Conservation (phyloP, 2,329 filamentous ascomycete species). For the Phialemonium atrogriseum region DNA sequence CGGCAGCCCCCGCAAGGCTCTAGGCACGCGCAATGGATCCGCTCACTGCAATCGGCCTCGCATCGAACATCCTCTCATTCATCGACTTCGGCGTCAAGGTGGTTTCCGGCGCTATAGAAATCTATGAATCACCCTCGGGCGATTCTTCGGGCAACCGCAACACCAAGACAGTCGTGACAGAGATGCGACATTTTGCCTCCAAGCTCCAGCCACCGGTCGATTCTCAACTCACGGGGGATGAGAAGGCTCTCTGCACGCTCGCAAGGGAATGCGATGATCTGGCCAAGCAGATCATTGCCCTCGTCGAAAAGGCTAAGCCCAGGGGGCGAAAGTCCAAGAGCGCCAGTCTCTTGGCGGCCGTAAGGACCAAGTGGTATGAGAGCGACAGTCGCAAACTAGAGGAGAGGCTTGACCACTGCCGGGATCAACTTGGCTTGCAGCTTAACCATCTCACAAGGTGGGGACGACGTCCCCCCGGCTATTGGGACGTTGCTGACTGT, state of each 20-base stretch:
- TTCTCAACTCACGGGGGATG: constrained; percentile 1
- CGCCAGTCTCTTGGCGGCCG: constrained; percentile 7
- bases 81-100: constrained; percentile 34
- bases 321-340: constrained; percentile 6
- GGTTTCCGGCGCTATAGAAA: constrained; percentile 32
- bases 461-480: no score
- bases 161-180: background rate
- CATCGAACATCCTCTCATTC: constrained; percentile 34
- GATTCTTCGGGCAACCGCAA: constrained; percentile 18
- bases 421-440: constrained; percentile 7
- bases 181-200: constrained; percentile 5
- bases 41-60: constrained; percentile 29
- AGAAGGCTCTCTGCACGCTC: constrained; percentile 6
- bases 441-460: constrained; percentile 4
- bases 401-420: constrained; percentile 7
- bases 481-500: background rate
- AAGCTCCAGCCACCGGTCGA: constrained; percentile 3
- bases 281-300: constrained; percentile 2
- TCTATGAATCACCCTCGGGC: constrained; percentile 36
- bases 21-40: constrained; percentile 17
- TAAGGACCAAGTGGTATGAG: constrained; percentile 6
- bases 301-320: constrained; percentile 8
- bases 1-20: no score
- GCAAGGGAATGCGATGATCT: constrained; percentile 6
- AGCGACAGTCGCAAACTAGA: constrained; percentile 7